Conservation (phyloP, 805 yeast genomes). For the Ogataea salicorniae region DNA sequence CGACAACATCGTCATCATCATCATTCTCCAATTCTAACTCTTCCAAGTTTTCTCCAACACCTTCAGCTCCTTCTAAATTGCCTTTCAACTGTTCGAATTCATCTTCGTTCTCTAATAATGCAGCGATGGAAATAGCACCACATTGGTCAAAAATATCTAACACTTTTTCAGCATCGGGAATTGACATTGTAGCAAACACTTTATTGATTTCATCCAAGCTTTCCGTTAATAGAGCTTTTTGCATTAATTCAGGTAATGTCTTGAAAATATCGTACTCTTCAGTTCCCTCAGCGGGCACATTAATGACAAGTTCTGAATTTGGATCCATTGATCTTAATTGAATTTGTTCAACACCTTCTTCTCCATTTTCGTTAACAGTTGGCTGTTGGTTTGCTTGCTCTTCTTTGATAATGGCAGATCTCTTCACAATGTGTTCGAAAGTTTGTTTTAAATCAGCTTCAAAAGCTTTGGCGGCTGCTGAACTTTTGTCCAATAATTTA, state of each 20-base stretch:
- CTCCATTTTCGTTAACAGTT: slow-evolving; percentile 33
- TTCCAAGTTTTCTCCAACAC: slow-evolving; percentile 10
- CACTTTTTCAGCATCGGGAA: slow-evolving; percentile 75
- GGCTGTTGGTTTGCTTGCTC: slow-evolving; percentile 34
- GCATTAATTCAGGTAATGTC: slow-evolving; percentile 56
- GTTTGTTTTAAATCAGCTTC: slow-evolving; percentile 70
- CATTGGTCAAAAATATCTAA: slow-evolving; percentile 73
- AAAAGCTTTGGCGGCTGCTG: slow-evolving; percentile 69
- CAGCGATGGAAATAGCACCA: slow-evolving; percentile 80
- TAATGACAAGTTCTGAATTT: slow-evolving; percentile 64
- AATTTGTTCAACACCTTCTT: slow-evolving; percentile 69
- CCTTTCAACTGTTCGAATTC: slow-evolving; percentile 55
- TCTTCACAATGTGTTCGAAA: slow-evolving; percentile 61
- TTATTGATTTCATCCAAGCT: slow-evolving; percentile 75
- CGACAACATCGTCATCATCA: slow-evolving; percentile 8
- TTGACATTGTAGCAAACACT: slow-evolving; percentile 66
- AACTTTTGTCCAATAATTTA: slow-evolving; percentile 46
- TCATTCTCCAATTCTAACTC: slow-evolving; percentile 14
- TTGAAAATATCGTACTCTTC: slow-evolving; percentile 52
- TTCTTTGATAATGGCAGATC: slow-evolving; percentile 64
- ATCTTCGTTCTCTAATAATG: slow-evolving; percentile 63
- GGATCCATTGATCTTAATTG: slow-evolving; percentile 90
- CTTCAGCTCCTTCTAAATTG: slow-evolving; percentile 33
- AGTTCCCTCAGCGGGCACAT: slow-evolving; percentile 56
- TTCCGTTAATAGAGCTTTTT: slow-evolving; percentile 66